These are phyloP conservation scores for Rauvolfia tetraphylla DNA, from an alignment of 257 asterid genomes.

Conservation along the genomic window DNA sequence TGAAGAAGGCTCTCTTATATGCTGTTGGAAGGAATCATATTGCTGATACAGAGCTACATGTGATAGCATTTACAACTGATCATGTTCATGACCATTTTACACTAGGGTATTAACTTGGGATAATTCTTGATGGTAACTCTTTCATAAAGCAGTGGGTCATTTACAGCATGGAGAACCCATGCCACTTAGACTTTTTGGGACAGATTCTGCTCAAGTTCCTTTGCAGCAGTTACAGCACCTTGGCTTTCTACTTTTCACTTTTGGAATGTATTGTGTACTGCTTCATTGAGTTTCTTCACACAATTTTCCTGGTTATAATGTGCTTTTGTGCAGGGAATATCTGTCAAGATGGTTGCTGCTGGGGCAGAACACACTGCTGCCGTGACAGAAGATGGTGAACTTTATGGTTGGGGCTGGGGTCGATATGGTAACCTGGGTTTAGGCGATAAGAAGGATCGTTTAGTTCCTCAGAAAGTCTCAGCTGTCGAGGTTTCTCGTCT, in stretches of 20 bases:
- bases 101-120: neutral
- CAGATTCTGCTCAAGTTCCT: neutral
- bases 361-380: conserved; percentile 99
- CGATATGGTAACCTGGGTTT: conserved; percentile 94
- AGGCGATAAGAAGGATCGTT: conserved; percentile 88
- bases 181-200: neutral
- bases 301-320: conserved; percentile 4
- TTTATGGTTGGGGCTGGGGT: conserved; percentile 99
- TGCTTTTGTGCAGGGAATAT: conserved; percentile 51
- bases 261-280: neutral
- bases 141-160: neutral
- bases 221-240: neutral
- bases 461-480: conserved; percentile 76
- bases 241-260: neutral
- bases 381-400: conserved; percentile 91
- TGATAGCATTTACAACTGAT: too few relatives aligned
- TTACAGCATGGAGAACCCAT: neutral
- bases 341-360: conserved; percentile 95
- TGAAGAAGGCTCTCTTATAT: neutral
- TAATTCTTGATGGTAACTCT: too few relatives aligned
- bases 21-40: too few relatives aligned
- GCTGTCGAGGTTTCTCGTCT: conserved; percentile 48
- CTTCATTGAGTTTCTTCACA: neutral
- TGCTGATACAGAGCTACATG: neutral
- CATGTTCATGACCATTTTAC: neutral